Base-by-base conservation (phyloP, 495 filamentous ascomycete genomes). In the Baudoinia panamericana region DNA sequence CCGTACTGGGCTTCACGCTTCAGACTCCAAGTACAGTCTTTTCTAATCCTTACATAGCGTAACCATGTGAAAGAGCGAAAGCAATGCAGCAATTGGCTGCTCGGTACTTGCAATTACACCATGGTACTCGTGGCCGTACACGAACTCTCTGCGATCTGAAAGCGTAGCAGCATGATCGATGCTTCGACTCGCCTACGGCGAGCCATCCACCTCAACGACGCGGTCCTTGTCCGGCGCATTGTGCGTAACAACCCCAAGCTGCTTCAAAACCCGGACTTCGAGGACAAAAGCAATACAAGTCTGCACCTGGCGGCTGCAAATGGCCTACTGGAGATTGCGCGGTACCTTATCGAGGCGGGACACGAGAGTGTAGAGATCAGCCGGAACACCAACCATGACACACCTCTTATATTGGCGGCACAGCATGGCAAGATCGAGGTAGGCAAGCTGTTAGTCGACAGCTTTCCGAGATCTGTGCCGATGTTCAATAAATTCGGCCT, bases 231-330 rank as follows among this genome's bases (percentile, higher is more conserved):
- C 45, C 58, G 67, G 43, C 79, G 83, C 56, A 80, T 90, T 56
- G 65, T 87, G 39, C 67, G 67, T 41, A 76, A 75, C 51, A 71
- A 85, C 51, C 78, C 75, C 0, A 46, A 58, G 36, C 67, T 73
- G 40, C 65, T 90, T n/a, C 72, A 73, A 52, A 83, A 84, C 56
- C 78, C 81, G 1, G 80, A 85, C 57, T 66, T 69, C 53, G 63
- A 36, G 9, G 61, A 70, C 48, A 59, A 67, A 44, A 58, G 63
- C 50, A 85, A 86, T 58, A 86, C 83, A 11, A 79, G 71, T 32
- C 69, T 92, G 9, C 84, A 92, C 58, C 68, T 90, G 7, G 76
- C 82, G 21, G 76, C 77, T 19, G 65, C 68, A 22, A 68, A 79
- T 33, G 82, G 81, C n/a, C 69, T 75, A 50, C 57, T 74, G 10